These are phyloP conservation scores for Paracoccidioides lutzii DNA, from an alignment of 2,329 filamentous ascomycete species.

Conservation along the genomic window DNA sequence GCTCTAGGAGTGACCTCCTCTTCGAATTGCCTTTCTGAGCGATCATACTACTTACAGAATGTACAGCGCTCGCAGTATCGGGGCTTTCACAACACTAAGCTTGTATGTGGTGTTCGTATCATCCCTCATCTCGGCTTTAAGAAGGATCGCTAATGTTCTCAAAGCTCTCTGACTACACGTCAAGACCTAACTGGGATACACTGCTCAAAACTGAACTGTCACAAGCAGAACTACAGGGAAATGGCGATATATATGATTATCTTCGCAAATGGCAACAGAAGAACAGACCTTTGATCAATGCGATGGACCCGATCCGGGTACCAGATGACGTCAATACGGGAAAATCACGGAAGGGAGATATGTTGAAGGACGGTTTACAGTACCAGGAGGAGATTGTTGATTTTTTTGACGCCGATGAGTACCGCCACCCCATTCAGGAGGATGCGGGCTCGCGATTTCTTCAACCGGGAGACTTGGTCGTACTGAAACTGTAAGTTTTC, in stretches of 20 bases:
- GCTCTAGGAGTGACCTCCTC: not conserved
- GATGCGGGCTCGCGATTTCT: conserved; percentile 22
- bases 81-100: not conserved
- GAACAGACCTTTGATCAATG: not conserved
- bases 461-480: conserved; percentile 30
- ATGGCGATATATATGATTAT: conserved; percentile 30
- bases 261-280: conserved; percentile 27
- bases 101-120: not conserved
- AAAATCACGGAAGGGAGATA: conserved; percentile 6
- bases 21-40: not conserved
- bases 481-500: conserved; percentile 20
- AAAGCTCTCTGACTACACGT: conserved; percentile 1
- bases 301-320: conserved; percentile 7
- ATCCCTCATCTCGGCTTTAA: not conserved
- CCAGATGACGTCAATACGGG: not conserved
- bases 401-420: conserved; percentile 1
- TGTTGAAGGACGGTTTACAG: conserved; percentile 9
- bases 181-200: not conserved
- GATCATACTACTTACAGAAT: not conserved
- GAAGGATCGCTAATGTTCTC: not conserved
- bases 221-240: conserved; percentile 23
- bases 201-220: conserved; percentile 17
- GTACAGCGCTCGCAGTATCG: not conserved
- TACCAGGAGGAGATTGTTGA: conserved; percentile 3
- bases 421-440: conserved; percentile 17